Base-by-base conservation (phyloP, 2,329 filamentous ascomycete species). In the Exophiala xenobiotica region DNA sequence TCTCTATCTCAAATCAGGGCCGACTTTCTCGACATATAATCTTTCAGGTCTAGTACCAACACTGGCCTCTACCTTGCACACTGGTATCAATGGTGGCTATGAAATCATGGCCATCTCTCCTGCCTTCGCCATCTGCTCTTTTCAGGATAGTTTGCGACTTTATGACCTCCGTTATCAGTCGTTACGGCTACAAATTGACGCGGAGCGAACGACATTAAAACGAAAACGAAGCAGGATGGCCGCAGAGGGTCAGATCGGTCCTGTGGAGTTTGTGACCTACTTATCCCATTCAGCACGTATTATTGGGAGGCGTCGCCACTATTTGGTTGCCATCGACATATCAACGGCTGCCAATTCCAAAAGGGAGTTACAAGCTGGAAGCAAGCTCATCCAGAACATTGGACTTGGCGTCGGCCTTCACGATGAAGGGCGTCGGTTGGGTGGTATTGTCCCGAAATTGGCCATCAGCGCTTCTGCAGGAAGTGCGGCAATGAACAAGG, bases 121-220 rank as follows among this genome's bases (percentile, higher is more conserved):
- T n/a, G 47, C 46, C 9, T 54, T 54, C 45, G 66, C 75, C 9
- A 71, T 74, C 45, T 71, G 64, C 6, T 69, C 69, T 6, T 68
- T 66, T 19, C 61, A 69, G 31, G 71, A 70, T 12, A 62, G 69
- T n/a, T 61, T 77, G 19, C 71, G 69, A 2, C 58, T 76, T 5
- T 73, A 74, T 47, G 72, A 76, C 57, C 69, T 73, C n/a, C 69
- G 72, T 41, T 76, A 73, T 56, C 67, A 70, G 54, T 74, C 74
- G 1, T 63, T 75, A 11, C 73, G 75, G 55, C 68, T 70, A 46
- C 70, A 68, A 46, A 68, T 73, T 45, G 54, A 67, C 11, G 51
- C 67, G 44, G 59, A n/a, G 61, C 68, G 37, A n/a, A 31, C 46
- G 4, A 54, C 45, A 26, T 46, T 57, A n/a, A 61, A 61, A 40